Percentiles rank a stretch among this genome's conserved stretches.
Evolutionary conservation across 768 basidiomycete genomes (phyloP).

Genomic region (Boletus rex-veris): DNA sequence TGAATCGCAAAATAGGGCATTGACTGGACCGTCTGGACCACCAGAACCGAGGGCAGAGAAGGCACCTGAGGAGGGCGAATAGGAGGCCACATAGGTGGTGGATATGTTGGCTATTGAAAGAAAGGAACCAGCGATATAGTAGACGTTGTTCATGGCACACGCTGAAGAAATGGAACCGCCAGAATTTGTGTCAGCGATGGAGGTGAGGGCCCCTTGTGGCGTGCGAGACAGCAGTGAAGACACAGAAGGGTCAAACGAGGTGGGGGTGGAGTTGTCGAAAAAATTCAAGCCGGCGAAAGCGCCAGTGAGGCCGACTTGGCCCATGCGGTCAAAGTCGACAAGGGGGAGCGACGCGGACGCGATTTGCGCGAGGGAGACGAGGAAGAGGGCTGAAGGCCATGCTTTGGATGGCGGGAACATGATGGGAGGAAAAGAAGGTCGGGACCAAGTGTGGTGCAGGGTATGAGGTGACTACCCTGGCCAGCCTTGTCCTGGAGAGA

Average conservation of each 20-base stretch:
- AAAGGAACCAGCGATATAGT: slow-evolving; percentile 86
- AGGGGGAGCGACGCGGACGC: slow-evolving; percentile 45
- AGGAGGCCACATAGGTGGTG: slow-evolving; percentile 74
- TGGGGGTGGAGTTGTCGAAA: slow-evolving; percentile 53
- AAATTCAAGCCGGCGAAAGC: slow-evolving; percentile 85
- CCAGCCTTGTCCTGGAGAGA: neutral
- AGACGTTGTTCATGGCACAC: slow-evolving; percentile 62
- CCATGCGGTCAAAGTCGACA: slow-evolving; percentile 82
- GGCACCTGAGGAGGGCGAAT: slow-evolving; percentile 51
- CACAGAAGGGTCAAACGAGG: slow-evolving; percentile 65
- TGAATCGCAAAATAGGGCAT: slow-evolving; percentile 73
- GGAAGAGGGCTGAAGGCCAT: slow-evolving; percentile 28
- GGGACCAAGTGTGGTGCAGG: slow-evolving; percentile 1
- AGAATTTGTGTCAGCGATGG: slow-evolving; percentile 71
- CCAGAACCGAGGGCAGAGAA: slow-evolving; percentile 63
- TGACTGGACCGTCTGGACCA: slow-evolving; percentile 74
- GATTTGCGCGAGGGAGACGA: slow-evolving; percentile 14
- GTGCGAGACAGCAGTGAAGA: slow-evolving; percentile 70
- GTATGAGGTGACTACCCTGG: slow-evolving; percentile 7
- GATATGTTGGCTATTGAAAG: slow-evolving; percentile 58
- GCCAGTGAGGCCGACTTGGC: slow-evolving; percentile 84
- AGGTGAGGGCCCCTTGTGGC: slow-evolving; percentile 60
- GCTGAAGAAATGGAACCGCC: slow-evolving; percentile 77
- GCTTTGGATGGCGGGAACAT: slow-evolving; percentile 5
- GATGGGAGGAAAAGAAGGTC: slow-evolving; percentile 3